These are phyloP conservation scores for Neofusicoccum cordaticola DNA, from an alignment of 2,329 filamentous ascomycete genomes.

Conservation along the genomic window DNA sequence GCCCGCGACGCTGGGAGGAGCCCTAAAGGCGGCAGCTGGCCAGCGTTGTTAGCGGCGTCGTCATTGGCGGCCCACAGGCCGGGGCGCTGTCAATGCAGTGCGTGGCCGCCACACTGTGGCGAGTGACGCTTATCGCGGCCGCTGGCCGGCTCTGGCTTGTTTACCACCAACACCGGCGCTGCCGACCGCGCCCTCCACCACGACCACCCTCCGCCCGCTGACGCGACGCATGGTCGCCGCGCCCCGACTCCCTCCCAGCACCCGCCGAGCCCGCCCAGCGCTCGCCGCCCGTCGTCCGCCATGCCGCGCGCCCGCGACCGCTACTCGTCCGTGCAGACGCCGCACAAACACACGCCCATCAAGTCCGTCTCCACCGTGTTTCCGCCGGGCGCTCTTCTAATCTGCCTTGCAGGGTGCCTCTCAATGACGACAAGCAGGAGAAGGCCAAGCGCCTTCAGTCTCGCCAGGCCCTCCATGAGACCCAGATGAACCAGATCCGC, in stretches of 20 bases:
- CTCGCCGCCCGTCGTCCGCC: conserved; percentile 25
- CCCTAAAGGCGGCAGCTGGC: neutral
- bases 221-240: neutral
- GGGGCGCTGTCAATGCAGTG: too few relatives aligned
- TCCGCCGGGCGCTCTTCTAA: neutral
- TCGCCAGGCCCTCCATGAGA: conserved; percentile 82
- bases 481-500: conserved; percentile 88
- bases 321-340: conserved; percentile 42
- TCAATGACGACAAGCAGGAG: conserved; percentile 93
- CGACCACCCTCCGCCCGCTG: neutral
- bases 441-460: conserved; percentile 81
- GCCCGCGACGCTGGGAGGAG: neutral
- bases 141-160: too few relatives aligned
- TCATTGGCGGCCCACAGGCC: too few relatives aligned
- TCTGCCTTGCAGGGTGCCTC: conserved; percentile 66
- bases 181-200: neutral
- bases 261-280: neutral
- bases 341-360: conserved; percentile 40
- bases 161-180: too few relatives aligned
- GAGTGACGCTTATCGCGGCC: too few relatives aligned
- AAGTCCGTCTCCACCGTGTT: conserved; percentile 10
- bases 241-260: neutral
- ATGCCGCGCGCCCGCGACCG: conserved; percentile 58
- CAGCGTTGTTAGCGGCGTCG: neutral
- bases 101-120: too few relatives aligned